Evolutionary conservation across 805 yeast genomes (phyloP), one percentile per base, ranked within the genome.

Genomic region (Candida andamanensis): DNA sequence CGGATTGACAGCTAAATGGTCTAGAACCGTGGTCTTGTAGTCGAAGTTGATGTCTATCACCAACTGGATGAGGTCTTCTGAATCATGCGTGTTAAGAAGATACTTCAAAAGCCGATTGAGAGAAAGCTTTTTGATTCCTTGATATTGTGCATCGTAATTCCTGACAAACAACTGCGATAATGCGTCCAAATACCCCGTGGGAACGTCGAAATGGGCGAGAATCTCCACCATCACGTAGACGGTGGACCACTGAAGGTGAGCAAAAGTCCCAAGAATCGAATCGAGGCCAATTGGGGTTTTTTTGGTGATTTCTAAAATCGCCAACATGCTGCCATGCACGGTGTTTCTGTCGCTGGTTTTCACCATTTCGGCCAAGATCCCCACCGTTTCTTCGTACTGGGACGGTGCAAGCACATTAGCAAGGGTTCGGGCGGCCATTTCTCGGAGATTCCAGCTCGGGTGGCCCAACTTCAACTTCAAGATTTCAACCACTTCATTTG

Each of bases 381-480:
- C n/a, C n/a, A n/a, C n/a, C n/a, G n/a, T n/a, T n/a, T n/a, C n/a
- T n/a, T n/a, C n/a, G n/a, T n/a, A n/a, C n/a, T n/a, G n/a, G n/a
- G n/a, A n/a, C n/a, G n/a, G n/a, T n/a, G n/a, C n/a, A n/a, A n/a
- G n/a, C n/a, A n/a, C n/a, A n/a, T n/a, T 29, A 19, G 80, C 73
- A 2, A 85, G 46, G 4, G 86, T 74, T 47, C 78, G 68, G 0
- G 95, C 85, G 0, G 95, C 83, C 74, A 85, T 74, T 49, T 89
- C 96, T 40, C 98, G 70, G 6, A 92, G 70, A 46, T 86, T 86
- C 95, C 95, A 90, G 34, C 69, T 62, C 26, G 55, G 56, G 37
- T 76, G 72, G 1, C 61, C 60, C 18, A 89, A 57, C 40, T 80
- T 69, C 13, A 46, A 32, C 16, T 62, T 43, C 11, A 85, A 56